Conservation (phyloP, 306 rosid species). For the Mimosa pudica region DNA sequence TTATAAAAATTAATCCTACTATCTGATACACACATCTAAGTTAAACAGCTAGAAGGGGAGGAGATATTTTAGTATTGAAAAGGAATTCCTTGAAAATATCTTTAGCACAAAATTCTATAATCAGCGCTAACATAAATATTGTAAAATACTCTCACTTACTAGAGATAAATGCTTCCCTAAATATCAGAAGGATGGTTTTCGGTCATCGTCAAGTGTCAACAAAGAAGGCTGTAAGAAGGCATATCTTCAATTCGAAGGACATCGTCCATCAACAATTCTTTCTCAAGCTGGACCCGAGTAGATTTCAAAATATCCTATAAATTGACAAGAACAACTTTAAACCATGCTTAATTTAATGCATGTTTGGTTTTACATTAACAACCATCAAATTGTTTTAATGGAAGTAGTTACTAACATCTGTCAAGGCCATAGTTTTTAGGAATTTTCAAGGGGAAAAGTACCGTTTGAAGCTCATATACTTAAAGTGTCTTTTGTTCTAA, state of each 20-base stretch:
- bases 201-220: constrained; percentile 35
- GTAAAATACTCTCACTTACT: neutral
- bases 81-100: constrained; percentile 14
- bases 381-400: neutral
- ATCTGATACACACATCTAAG: constrained; percentile 18
- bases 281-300: constrained; percentile 74
- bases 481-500: neutral
- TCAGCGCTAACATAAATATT: constrained; percentile 18
- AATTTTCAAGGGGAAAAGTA: neutral
- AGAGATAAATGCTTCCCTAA: constrained; percentile 4
- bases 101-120: neutral
- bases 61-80: neutral
- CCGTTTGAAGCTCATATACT: neutral
- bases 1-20: constrained; percentile 4
- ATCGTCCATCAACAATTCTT: constrained; percentile 77
- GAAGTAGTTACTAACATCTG: neutral
- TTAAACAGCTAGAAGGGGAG: neutral
- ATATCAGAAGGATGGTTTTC: constrained; percentile 9
- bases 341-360: neutral
- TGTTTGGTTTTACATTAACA: neutral
- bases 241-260: constrained; percentile 84
- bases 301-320: constrained; percentile 75
- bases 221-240: constrained; percentile 84
- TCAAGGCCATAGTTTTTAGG: neutral
- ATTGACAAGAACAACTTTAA: neutral